Conservation (phyloP, 495 filamentous ascomycete genomes). For the Chaetomium cochliodes region DNA sequence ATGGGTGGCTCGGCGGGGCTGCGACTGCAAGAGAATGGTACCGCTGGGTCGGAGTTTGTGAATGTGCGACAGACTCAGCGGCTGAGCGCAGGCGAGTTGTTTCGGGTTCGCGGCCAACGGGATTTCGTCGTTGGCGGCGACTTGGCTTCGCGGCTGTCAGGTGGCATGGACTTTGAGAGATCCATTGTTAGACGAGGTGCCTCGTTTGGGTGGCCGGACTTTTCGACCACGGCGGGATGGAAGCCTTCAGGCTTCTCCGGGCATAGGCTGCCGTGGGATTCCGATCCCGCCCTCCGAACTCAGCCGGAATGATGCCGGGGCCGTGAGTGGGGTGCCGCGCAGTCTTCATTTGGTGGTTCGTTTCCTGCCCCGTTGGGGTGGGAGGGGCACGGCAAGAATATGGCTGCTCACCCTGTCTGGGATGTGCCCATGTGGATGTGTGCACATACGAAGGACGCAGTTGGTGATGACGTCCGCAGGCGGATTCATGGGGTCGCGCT, state of each 20-base stretch:
- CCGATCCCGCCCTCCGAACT: background rate
- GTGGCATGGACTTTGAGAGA: background rate
- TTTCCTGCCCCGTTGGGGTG: background rate
- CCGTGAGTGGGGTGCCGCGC: background rate
- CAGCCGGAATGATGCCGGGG: background rate
- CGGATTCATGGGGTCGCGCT: conserved; percentile 6
- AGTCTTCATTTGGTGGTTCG: background rate
- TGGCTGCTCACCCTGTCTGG: background rate
- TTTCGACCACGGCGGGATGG: background rate
- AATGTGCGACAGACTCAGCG: background rate
- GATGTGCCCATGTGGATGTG: too few relatives aligned
- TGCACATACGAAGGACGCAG: background rate
- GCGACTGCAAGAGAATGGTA: background rate
- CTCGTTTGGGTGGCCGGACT: background rate
- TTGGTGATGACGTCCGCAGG: conserved; percentile 6
- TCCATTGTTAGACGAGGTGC: background rate
- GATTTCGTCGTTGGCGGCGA: background rate
- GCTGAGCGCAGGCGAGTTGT: background rate
- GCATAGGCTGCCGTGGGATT: background rate
- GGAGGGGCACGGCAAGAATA: background rate
- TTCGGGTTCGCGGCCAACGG: background rate
- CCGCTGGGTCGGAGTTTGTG: background rate
- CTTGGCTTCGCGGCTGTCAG: background rate
- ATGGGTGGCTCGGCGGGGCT: background rate
- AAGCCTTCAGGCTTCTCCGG: background rate